phyloP scores from a whole-genome alignment of 345 rosid species.

The Euphorbia tirucalli region DNA sequence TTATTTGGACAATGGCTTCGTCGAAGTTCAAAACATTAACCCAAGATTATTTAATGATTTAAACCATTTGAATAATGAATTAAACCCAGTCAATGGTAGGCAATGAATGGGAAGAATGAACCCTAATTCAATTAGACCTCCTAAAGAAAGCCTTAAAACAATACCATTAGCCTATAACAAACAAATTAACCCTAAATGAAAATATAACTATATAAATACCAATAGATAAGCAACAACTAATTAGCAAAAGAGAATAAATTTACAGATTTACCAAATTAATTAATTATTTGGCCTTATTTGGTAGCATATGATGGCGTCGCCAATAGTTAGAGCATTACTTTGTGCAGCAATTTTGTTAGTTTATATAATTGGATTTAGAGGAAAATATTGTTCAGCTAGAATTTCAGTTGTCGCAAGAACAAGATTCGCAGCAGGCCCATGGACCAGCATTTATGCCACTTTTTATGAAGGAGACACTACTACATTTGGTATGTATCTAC shows the following conservation, averaged over 20 bases:
- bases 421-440: conserved; percentile 35
- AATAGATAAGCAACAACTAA: background rate
- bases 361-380: conserved; percentile 3
- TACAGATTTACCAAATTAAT: background rate
- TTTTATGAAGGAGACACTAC: conserved; percentile 47
- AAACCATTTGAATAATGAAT: no score
- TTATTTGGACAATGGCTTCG: no score
- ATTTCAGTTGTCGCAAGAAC: background rate
- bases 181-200: background rate
- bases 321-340: conserved; percentile 8
- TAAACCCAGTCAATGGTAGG: conserved; percentile 11
- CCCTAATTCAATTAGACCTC: background rate
- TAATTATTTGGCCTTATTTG: background rate
- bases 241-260: background rate
- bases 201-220: conserved; percentile 9
- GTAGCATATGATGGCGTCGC: conserved; percentile 8
- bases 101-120: background rate
- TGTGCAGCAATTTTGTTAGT: conserved; percentile 8
- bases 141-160: background rate
- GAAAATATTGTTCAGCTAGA: background rate
- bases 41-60: no score
- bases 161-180: no score
- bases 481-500: conserved; percentile 49
- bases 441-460: conserved; percentile 49
- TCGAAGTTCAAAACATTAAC: no score